Evolutionary conservation across 2,329 filamentous ascomycete species (phyloP), one percentile per base, ranked within the genome.

Genomic region (Herpotrichia juniperi): DNA sequence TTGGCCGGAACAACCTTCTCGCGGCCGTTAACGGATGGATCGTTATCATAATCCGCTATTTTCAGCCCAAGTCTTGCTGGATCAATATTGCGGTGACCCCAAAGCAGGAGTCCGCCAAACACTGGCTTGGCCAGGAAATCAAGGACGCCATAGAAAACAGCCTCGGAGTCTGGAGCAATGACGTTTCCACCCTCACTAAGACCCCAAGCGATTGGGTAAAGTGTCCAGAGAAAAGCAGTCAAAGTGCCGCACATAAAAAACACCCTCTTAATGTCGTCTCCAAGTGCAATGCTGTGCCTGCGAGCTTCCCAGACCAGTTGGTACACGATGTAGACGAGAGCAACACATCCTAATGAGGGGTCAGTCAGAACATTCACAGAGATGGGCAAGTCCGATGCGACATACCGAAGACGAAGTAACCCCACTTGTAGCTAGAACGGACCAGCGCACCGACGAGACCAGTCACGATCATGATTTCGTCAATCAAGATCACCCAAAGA

Each of bases 61-160:
- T 71, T 59, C 16, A 87, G 74, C 6, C 86, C 85, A 11, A 89
- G 74, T 12, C 77, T 73, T 4, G 76, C 73, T 9, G 84, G 82
- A 40, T 84, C 80, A 45, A 88, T 87, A 58, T 82, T 83, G 42
- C 83, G 78, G 68, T 88, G 86, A 1, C 85, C 84, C 73, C 76
- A 84, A 44, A 90, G 74, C 1, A 90, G 77, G 1, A 88, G 64
- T 11, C 78, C 75, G 14, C 84, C 83, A 57, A 89, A 89, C 8
- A 82, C 76, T 0, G 85, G 84, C 74, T 89, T 89, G 6, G 86
- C 81, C 2, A 88, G 54, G 4, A 89, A 70, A 53, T 90, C 87
- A 0, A 90, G 77, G 2, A 89, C 74, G 35, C 86, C 85, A 64
- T 90, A 90, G 67, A 89, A 88, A 52, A 88, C 74, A 10, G 85